A percentile compares a stretch with the other conserved stretches of the same genome.
phyloP scores from a whole-genome alignment of 257 asterid species.

The Ajuga chamaepitys region DNA sequence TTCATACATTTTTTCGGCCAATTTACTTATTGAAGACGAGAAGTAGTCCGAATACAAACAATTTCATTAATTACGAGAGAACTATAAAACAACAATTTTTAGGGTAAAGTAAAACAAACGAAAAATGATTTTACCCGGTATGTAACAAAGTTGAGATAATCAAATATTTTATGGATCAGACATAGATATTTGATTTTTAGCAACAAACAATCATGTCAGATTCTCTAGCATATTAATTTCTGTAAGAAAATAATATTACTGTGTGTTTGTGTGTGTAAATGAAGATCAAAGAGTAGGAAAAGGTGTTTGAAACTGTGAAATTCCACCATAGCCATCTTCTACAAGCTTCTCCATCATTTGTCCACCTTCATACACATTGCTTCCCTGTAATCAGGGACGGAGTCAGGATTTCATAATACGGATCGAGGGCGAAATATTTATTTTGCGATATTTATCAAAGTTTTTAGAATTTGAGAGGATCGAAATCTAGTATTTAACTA shows the following conservation, averaged over 20 bases:
- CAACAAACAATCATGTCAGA: constrained; percentile 6
- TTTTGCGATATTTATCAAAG: no score
- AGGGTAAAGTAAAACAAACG: no score
- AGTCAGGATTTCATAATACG: no score
- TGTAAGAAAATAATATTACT: not conserved
- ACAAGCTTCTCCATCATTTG: constrained; percentile 51
- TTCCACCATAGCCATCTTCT: constrained; percentile 57
- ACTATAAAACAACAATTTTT: not conserved
- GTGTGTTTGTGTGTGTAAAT: not conserved
- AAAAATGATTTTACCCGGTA: no score
- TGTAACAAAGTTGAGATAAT: not conserved
- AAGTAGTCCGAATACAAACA: no score
- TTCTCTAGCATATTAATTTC: not conserved
- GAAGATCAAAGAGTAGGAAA: constrained; percentile 51
- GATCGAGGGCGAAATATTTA: no score
- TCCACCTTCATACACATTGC: constrained; percentile 44
- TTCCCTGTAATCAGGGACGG: constrained; percentile 32
- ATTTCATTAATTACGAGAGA: no score
- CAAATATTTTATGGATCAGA: not conserved
- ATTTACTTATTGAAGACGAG: no score
- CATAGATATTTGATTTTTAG: not conserved
- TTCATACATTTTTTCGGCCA: no score
- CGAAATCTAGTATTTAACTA: no score
- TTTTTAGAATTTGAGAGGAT: no score
- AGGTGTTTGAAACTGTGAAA: constrained; percentile 56